Base-by-base conservation (phyloP, 1,284 basidiomycete species). In the Cutaneotrichosporon daszewskae region DNA sequence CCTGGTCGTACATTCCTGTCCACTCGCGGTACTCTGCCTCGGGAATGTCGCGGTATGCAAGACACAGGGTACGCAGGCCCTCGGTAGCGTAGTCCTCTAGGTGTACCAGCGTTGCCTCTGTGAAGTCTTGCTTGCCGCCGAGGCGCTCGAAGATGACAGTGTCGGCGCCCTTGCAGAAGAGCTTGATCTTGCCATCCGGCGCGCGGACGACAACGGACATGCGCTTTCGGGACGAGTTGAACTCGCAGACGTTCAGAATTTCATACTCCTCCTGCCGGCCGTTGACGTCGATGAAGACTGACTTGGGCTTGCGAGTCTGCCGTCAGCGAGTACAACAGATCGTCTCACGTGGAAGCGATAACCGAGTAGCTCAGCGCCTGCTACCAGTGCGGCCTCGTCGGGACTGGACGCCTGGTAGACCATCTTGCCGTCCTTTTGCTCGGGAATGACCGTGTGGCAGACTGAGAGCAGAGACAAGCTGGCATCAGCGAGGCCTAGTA, bases 401-500 rank as follows among this genome's bases (percentile, higher is more conserved):
- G 95, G 95, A 74, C 90, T 95, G 52, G 88, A 94, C 1, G 95
- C 95, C 69, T 99, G 95, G 66, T 86, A 99, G 18, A 83, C 77
- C 58, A 83, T 84, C 77, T 87, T 91, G 27, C 74, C 77, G 43
- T 88, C 82, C 57, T 82, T 83, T 43, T 83, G 72, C 70, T 98
- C 95, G n/a, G 95, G 87, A 66, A 98, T 95, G 57, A 99, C 95
- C 0, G 95, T 98, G 68, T 99, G 95, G 60, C 95, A 99, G 27
- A 97, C 92, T 4, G 94, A 85, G 28, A 98, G 77, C 26, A 98
- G 75, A 0, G 85, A 85, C 58, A 98, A 68, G 62, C 64, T 67
- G 22, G 4, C 6, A 23, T 40, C 37, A 46, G 26, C 37, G 23
- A 17, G 10, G 31, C 16, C 17, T 20, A 23, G 29, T 36, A 5